Conservation (phyloP, 73 alveolate species). For the Symbiodinium pilosum region DNA sequence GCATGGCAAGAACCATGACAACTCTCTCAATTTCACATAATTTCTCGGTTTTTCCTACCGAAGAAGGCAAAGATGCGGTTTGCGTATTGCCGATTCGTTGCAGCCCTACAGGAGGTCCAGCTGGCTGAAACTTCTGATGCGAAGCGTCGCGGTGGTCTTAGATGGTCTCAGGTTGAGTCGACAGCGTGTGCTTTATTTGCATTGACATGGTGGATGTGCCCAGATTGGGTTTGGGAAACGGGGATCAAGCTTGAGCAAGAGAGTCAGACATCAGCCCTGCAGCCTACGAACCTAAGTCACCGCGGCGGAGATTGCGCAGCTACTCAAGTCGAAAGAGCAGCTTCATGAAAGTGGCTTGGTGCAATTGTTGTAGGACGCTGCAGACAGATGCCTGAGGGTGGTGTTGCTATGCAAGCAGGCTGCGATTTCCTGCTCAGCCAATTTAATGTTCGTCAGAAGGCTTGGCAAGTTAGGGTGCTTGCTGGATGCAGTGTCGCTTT, state of each 20-base stretch:
- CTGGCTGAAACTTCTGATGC: background rate
- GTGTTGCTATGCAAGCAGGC: background rate
- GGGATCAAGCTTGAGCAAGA: background rate
- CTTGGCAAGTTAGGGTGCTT: background rate
- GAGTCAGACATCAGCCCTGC: background rate
- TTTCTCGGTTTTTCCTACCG: too few species aligned
- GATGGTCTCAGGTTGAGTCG: too few species aligned
- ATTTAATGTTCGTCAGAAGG: slow-evolving; percentile 62
- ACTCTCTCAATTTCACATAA: too few species aligned
- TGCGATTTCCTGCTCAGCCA: slow-evolving; percentile 50
- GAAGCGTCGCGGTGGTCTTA: background rate
- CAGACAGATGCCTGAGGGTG: background rate
- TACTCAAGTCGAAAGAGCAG: slow-evolving; percentile 26
- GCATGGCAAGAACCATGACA: too few species aligned
- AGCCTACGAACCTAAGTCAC: slow-evolving; percentile 7
- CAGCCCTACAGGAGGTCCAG: background rate
- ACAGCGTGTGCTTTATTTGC: too few species aligned
- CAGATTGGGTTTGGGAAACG: too few species aligned
- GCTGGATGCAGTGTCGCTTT: background rate
- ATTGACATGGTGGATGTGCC: too few species aligned
- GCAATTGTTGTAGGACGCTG: background rate
- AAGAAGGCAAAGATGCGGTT: too few species aligned
- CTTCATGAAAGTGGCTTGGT: slow-evolving; percentile 57
- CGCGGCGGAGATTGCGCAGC: slow-evolving; percentile 39
- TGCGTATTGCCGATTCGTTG: too few species aligned